Conservation (phyloP, 1,284 basidiomycete genomes). For the Microbotryomycetes sp. region DNA sequence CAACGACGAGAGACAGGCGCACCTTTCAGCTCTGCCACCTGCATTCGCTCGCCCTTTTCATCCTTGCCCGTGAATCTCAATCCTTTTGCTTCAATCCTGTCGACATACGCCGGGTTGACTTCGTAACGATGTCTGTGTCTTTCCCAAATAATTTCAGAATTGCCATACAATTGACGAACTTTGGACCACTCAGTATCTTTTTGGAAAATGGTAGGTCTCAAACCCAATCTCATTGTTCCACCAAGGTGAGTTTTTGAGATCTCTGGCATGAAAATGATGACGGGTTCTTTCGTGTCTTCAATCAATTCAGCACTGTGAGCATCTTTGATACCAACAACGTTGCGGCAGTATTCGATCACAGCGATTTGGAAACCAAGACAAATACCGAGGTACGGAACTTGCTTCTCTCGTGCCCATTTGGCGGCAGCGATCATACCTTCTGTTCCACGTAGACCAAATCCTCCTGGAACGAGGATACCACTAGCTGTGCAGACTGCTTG, state of each 20-base stretch:
- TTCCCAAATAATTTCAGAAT: slow-evolving; percentile 82
- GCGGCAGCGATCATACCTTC: slow-evolving; percentile 98
- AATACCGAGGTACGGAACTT: slow-evolving; percentile 91
- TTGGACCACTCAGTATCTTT: slow-evolving; percentile 57
- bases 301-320: slow-evolving; percentile 86
- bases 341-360: slow-evolving; percentile 89
- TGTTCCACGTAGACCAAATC: slow-evolving; percentile 87
- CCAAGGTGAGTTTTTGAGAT: slow-evolving; percentile 97
- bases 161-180: slow-evolving; percentile 77
- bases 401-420: slow-evolving; percentile 92
- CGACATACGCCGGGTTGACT: slow-evolving; percentile 84
- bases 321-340: slow-evolving; percentile 68
- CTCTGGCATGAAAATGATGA: slow-evolving; percentile 98
- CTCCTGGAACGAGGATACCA: slow-evolving; percentile 91
- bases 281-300: slow-evolving; percentile 54
- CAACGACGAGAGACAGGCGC: slow-evolving; percentile 38
- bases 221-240: slow-evolving; percentile 94
- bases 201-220: slow-evolving; percentile 88
- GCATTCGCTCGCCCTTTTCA: slow-evolving; percentile 95
- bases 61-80: slow-evolving; percentile 86
- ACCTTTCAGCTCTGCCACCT: slow-evolving; percentile 83
- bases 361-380: slow-evolving; percentile 98
- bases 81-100: slow-evolving; percentile 63
- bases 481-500: slow-evolving; percentile 76
- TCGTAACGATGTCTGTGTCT: slow-evolving; percentile 96